Base-by-base conservation (phyloP, 257 asterid genomes). In the Echium plantagineum region DNA sequence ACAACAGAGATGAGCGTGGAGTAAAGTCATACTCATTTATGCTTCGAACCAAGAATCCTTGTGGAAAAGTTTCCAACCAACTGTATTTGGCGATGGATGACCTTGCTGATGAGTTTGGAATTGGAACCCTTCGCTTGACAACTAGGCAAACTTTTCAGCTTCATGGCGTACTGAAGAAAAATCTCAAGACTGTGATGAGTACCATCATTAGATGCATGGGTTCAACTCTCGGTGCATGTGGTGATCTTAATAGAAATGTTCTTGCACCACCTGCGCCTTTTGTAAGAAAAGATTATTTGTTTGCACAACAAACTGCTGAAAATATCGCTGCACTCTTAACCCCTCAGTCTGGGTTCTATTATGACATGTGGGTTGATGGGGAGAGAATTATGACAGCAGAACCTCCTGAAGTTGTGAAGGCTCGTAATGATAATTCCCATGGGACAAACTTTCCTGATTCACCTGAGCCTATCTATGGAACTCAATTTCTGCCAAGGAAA, bases 281-380 rank as follows among this genome's bases (percentile, higher is more conserved):
- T 67, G 35, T 72, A 0, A 73, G 70, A 51, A 91, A 84, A 74
- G 95, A 89, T 70, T 88, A 91, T 81, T 65, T 88, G 10, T 88
- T 88, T 82, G 98, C 98, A 3, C 96, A 91, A 77, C 74, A 81
- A 77, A 91, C 98, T 63, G 98, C 96, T 7, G 98, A 91, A 38
- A 71, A 88, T 55, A 84, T 85, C 68, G 98, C 98, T 61, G 84
- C 98, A 47, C 87, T 91, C 53, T 80, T 91, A 58, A 85, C 98
- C 64, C 98, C 98, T 38, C 98, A 88, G 71, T 91, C 96, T 10
- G 98, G 98, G 15, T 91, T 91, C 79, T 91, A 91, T 84, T 91
- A 91, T 70, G 98, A 91, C 62, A 83, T 84, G 80, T 91, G 98
- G 98, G 94, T 91, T 65, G 96, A 91, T 73, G 98, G 98, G 60